Base-by-base conservation (phyloP, 2,329 filamentous ascomycete genomes). In the Aspergillus sp. region DNA sequence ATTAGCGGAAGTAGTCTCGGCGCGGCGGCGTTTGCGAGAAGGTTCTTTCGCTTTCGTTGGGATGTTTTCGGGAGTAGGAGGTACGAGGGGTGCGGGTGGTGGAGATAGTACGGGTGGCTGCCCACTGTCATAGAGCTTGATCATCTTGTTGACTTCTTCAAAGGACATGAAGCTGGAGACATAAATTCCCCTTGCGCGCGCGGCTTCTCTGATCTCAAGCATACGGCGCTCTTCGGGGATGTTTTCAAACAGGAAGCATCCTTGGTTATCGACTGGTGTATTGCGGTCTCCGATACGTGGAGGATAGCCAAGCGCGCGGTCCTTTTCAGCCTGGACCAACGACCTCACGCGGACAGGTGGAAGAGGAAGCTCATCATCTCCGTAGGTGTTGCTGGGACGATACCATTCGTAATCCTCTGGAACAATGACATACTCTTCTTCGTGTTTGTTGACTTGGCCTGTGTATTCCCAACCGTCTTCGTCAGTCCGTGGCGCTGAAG, bases 231-330 rank as follows among this genome's bases (percentile, higher is more conserved):
- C 68, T 43, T 56, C 50, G n/a, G 53, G 56, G 21, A 72, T 60
- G 40, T 73, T 58, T 46, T 73, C 70, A 5, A 59, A 39, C 5
- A 59, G 15, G 41, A 70, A 69, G 12, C 66, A 59, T 6, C 51
- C 51, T 5, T 59, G 49, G 11, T 45, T 55, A 9, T 53, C 57
- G 24, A 57, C 64, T 1, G 69, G 70, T n/a, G 71, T 23, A 55
- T 73, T 73, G 8, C 68, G 69, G 49, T 70, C 61, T 5, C 70
- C 69, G 23, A 69, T 66, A 12, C 51, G 65, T 6, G 70, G 70
- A 14, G 70, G 70, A 55, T 66, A 73, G 2, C 70, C 69, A 37
- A 68, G 71, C 12, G 70, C 64, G n/a, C 62, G 62, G 52, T 73
- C 70, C 23, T 64, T 66, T 24, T 68, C 65, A 15, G 64, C 52